phyloP scores from a whole-genome alignment of 768 basidiomycete genomes.

The Artomyces pyxidatus region DNA sequence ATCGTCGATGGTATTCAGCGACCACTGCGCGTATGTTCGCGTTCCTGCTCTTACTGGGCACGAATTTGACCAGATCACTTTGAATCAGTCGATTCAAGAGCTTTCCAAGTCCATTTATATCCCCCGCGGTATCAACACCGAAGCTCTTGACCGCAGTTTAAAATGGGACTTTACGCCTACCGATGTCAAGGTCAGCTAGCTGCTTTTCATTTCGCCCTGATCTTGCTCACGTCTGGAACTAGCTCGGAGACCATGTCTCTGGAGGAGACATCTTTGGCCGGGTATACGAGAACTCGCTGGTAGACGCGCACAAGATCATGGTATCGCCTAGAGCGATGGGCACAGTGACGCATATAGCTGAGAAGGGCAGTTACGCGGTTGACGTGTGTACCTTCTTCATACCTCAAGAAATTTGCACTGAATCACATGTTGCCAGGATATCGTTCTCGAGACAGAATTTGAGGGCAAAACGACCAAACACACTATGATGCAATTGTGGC shows the following conservation, averaged over 20 bases:
- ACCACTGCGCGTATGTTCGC: slow-evolving; percentile 64
- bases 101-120: slow-evolving; percentile 99
- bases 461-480: slow-evolving; percentile 91
- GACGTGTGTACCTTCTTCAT: slow-evolving; percentile 40
- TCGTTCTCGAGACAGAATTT: slow-evolving; percentile 96
- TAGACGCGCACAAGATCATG: slow-evolving; percentile 97
- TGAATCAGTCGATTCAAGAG: slow-evolving; percentile 79
- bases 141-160: slow-evolving; percentile 79
- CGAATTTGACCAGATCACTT: slow-evolving; percentile 1
- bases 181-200: slow-evolving; percentile 53
- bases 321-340: slow-evolving; percentile 89
- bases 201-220: neutral
- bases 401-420: neutral
- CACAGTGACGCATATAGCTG: slow-evolving; percentile 88
- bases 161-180: slow-evolving; percentile 94
- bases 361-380: slow-evolving; percentile 89
- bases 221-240: neutral
- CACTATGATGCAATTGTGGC: slow-evolving; percentile 98
- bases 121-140: slow-evolving; percentile 96
- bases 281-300: slow-evolving; percentile 95
- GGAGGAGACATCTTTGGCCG: slow-evolving; percentile 95
- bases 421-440: slow-evolving; percentile 47
- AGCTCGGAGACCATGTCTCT: slow-evolving; percentile 95
- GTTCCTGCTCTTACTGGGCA: slow-evolving; percentile 1
- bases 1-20: slow-evolving; percentile 98